phyloP scores from a whole-genome alignment of 78 protist genomes.

The Goniomonas avonlea region DNA sequence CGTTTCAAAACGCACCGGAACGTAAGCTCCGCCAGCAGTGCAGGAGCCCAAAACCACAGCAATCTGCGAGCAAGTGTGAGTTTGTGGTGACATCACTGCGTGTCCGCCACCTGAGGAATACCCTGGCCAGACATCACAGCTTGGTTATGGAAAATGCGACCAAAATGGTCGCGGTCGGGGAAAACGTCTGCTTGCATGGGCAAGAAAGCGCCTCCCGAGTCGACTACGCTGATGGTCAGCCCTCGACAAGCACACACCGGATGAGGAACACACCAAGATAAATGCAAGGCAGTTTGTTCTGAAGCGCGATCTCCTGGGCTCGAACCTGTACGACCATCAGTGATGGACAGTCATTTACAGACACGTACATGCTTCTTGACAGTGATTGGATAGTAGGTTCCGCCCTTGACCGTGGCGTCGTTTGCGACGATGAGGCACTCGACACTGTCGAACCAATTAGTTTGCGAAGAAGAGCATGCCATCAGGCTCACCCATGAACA shows the following conservation, averaged over 20 bases:
- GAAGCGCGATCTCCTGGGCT: conserved; percentile 71
- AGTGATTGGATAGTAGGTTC: conserved; percentile 91
- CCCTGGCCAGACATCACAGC: conserved; percentile 73
- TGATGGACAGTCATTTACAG: background rate
- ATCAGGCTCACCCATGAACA: background rate
- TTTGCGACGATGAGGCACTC: conserved; percentile 88
- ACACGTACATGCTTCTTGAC: background rate
- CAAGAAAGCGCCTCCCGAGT: conserved; percentile 81
- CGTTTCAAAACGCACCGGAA: background rate
- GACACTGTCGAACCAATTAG: background rate
- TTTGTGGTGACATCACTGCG: no score
- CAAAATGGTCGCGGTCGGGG: conserved; percentile 92
- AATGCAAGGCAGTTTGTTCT: conserved; percentile 85
- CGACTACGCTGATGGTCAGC: background rate
- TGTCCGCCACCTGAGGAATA: conserved; percentile 79
- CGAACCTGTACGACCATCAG: no score
- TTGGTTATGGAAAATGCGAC: conserved; percentile 93
- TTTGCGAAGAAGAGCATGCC: background rate
- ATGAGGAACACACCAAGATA: no score
- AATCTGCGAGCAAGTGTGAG: no score
- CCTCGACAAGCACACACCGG: no score
- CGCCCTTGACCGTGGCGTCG: conserved; percentile 97
- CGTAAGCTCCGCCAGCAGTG: conserved; percentile 96
- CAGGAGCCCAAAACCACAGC: conserved; percentile 96
- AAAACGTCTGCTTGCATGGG: conserved; percentile 85